A percentile compares a stretch with the other conserved stretches of the same genome.
These are phyloP conservation scores for Mollisia scopiformis DNA, from an alignment of 2,329 filamentous ascomycete genomes.

Conservation along the genomic window DNA sequence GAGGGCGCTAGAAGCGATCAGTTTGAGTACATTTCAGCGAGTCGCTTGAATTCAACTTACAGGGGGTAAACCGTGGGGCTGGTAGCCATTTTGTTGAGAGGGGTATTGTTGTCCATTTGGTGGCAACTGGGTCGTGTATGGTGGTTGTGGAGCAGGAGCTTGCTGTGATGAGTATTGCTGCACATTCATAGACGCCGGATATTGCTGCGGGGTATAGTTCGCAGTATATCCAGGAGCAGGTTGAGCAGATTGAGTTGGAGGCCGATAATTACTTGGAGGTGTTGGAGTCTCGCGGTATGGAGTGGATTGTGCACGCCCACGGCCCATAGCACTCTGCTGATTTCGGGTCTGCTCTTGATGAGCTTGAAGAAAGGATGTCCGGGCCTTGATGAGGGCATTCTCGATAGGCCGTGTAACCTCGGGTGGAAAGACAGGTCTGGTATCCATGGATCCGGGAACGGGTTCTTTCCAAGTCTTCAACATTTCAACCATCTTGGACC, in stretches of 20 bases:
- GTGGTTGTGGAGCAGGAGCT: conserved; percentile 6
- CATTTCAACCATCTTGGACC: conserved; percentile 95
- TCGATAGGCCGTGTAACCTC: conserved; percentile 92
- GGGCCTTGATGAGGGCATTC: conserved; percentile 86
- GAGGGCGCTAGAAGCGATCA: conserved; percentile 16
- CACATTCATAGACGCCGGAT: conserved; percentile 21
- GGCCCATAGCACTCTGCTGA: conserved; percentile 58
- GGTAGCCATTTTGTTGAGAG: conserved; percentile 22
- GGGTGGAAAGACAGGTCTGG: conserved; percentile 86
- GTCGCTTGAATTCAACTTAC: conserved; percentile 24
- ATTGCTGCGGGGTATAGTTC: conserved; percentile 39
- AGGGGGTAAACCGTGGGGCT: conserved; percentile 31
- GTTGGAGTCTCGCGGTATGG: conserved; percentile 76
- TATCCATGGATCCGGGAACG: conserved; percentile 89
- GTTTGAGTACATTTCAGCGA: neutral
- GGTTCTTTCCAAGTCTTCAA: conserved; percentile 98
- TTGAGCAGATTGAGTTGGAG: conserved; percentile 41
- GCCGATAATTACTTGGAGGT: conserved; percentile 57
- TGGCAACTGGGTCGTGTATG: conserved; percentile 12
- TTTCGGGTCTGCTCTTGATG: conserved; percentile 58
- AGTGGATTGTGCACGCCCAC: conserved; percentile 54
- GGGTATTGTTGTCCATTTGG: conserved; percentile 21
- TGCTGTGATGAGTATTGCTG: conserved; percentile 10
- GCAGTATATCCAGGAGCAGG: conserved; percentile 21
- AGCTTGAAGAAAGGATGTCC: conserved; percentile 60